Evolutionary conservation across 2,329 filamentous ascomycete species (phyloP).

Genomic region (Tolypocladium tropicale): DNA sequence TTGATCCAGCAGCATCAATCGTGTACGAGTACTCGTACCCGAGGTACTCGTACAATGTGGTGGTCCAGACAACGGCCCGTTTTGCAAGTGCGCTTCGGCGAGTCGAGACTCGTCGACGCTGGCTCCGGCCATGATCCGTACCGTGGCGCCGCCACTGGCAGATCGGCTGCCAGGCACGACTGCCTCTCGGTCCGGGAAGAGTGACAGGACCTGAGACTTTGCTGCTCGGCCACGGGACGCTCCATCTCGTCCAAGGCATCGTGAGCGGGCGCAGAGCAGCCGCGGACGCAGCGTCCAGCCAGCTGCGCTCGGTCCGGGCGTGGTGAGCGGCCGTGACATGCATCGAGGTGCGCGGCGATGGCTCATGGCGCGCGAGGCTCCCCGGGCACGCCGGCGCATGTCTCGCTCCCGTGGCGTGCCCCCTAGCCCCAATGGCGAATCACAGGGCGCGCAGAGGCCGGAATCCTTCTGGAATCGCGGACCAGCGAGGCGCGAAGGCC

Average conservation of each 20-base stretch:
- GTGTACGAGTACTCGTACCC: background rate
- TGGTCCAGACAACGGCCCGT: background rate
- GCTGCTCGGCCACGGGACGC: background rate
- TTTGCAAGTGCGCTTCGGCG: background rate
- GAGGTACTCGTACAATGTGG: background rate
- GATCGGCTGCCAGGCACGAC: background rate
- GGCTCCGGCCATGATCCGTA: background rate
- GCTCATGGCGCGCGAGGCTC: slow-evolving; percentile 5
- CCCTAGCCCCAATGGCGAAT: background rate
- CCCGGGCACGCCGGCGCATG: slow-evolving; percentile 8
- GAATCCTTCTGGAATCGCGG: slow-evolving; percentile 19
- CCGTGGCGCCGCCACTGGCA: slow-evolving; percentile 1
- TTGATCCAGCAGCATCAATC: background rate
- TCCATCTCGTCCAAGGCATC: background rate
- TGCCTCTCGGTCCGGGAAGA: background rate
- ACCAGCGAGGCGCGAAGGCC: slow-evolving; percentile 1
- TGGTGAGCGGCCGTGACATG: background rate
- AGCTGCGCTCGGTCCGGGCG: background rate
- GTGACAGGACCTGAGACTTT: too few species aligned
- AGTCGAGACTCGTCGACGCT: background rate
- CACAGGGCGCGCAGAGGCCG: slow-evolving; percentile 3
- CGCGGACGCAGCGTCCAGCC: background rate
- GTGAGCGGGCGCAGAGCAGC: background rate
- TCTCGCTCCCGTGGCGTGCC: background rate
- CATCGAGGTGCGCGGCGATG: too few species aligned